Evolutionary conservation across 208 protist species (phyloP).

Genomic region (Porcisia hertigi): DNA sequence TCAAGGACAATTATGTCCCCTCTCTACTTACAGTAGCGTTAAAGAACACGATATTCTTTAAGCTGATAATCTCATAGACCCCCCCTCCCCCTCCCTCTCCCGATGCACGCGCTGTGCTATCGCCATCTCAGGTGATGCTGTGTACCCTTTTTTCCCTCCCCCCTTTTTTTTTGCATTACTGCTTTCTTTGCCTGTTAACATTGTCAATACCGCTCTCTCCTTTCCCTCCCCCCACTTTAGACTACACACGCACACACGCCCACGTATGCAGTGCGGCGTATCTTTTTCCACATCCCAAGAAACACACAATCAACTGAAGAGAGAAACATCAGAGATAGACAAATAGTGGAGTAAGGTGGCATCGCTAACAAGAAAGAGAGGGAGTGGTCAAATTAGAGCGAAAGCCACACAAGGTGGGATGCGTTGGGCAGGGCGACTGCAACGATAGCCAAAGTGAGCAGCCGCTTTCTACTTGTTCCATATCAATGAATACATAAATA

Average conservation of each 20-base stretch:
- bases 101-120: background rate
- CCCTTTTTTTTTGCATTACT: background rate
- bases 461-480: too few relatives aligned
- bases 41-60: too few relatives aligned
- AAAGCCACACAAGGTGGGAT: background rate
- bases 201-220: background rate
- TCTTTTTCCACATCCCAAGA: background rate
- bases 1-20: too few relatives aligned
- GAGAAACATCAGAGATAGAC: background rate
- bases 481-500: too few relatives aligned
- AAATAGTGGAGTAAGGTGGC: background rate
- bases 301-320: background rate
- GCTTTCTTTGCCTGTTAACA: too few relatives aligned
- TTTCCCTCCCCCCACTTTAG: too few relatives aligned
- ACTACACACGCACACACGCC: too few relatives aligned
- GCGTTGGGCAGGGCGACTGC: too few relatives aligned
- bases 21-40: too few relatives aligned
- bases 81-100: too few relatives aligned
- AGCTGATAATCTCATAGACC: too few relatives aligned
- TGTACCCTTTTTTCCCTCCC: background rate
- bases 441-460: too few relatives aligned
- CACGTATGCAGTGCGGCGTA: background rate
- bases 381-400: background rate
- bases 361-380: background rate
- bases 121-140: background rate